phyloP scores from a whole-genome alignment of 192 early-diverging fungal species.

The Coemansia sp. region DNA sequence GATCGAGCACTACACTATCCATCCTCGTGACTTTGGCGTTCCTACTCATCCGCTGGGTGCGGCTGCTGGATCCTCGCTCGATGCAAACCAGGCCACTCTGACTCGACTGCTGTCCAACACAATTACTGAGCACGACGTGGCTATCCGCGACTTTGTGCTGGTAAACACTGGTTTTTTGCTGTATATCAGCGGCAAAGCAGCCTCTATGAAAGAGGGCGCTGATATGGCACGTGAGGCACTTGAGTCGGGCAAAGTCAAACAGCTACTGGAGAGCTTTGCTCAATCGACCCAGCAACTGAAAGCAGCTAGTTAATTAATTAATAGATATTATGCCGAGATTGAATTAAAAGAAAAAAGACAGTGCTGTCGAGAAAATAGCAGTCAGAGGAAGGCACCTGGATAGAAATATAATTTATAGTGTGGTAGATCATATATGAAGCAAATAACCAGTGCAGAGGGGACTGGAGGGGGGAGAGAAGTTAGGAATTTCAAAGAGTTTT shows the following conservation, averaged over 20 bases:
- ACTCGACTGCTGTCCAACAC: conserved; percentile 64
- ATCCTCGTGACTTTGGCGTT: conserved; percentile 88
- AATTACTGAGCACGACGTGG: conserved; percentile 57
- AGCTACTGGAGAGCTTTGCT: conserved; percentile 65
- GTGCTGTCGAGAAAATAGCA: too few relatives aligned
- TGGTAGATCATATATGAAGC: too few relatives aligned
- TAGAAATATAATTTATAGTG: too few relatives aligned
- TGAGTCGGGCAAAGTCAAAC: conserved; percentile 66
- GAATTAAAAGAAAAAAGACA: too few relatives aligned
- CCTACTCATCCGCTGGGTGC: conserved; percentile 64
- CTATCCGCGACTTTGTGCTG: conserved; percentile 88
- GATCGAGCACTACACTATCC: conserved; percentile 65
- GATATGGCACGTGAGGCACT: conserved; percentile 75
- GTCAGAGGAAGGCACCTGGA: too few relatives aligned
- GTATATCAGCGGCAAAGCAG: conserved; percentile 73
- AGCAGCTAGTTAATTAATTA: neutral
- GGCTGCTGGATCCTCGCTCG: conserved; percentile 69
- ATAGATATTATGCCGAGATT: neutral
- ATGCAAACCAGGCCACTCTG: conserved; percentile 75
- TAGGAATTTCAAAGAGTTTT: too few relatives aligned
- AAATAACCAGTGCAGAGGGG: too few relatives aligned
- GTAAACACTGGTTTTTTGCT: conserved; percentile 86
- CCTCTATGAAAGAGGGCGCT: conserved; percentile 73
- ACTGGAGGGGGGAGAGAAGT: too few relatives aligned
- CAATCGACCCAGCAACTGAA: conserved; percentile 23